phyloP scores from a whole-genome alignment of 345 rosid species.

The Hibiscus tridactylites region DNA sequence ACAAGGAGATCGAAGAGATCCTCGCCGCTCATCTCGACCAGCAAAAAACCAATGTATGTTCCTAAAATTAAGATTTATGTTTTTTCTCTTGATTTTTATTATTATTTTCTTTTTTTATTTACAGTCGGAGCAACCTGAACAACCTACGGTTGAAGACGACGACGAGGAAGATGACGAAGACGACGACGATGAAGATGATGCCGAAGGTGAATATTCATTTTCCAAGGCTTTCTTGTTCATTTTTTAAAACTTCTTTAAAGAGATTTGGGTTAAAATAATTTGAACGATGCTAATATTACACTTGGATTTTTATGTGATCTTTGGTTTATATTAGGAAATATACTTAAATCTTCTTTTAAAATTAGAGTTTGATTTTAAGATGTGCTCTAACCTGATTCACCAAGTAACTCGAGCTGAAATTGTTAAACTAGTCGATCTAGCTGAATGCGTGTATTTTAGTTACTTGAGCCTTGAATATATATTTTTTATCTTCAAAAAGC shows the following conservation, averaged over 20 bases:
- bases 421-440: not conserved
- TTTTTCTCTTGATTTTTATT: not conserved
- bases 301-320: not conserved
- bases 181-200: conserved; percentile 53
- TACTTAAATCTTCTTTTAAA: too few species aligned
- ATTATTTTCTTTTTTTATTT: not conserved
- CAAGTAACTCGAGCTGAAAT: not conserved
- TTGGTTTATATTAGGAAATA: not conserved
- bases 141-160: conserved; percentile 42
- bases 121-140: conserved; percentile 26
- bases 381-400: not conserved
- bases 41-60: conserved; percentile 47
- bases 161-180: conserved; percentile 64
- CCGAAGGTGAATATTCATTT: conserved; percentile 21
- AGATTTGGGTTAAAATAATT: not conserved
- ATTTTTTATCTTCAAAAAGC: not conserved
- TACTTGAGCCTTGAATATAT: not conserved
- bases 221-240: not conserved
- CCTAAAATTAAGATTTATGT: not conserved
- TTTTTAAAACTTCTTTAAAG: not conserved
- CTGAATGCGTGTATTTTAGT: not conserved
- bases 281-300: not conserved
- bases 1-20: conserved; percentile 61
- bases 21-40: conserved; percentile 55
- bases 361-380: not conserved